Evolutionary conservation across 768 basidiomycete genomes (phyloP).

Genomic region (Fomitopsis pulvina): DNA sequence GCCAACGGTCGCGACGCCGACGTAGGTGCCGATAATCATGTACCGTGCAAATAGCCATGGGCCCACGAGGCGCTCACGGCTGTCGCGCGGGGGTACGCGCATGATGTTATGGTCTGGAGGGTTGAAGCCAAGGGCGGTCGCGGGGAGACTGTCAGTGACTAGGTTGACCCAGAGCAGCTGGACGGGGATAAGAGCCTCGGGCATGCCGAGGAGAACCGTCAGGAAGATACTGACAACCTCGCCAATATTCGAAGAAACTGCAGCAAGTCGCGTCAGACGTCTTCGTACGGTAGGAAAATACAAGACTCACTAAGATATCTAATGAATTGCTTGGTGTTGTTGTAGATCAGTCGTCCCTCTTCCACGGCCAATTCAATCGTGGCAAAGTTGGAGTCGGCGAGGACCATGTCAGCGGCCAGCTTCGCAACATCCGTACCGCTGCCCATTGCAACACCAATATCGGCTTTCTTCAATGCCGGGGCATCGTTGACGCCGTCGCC

Average conservation of each 20-base stretch:
- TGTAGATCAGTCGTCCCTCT: constrained; percentile 96
- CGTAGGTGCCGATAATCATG: constrained; percentile 88
- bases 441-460: constrained; percentile 99
- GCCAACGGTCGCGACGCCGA: constrained; percentile 91
- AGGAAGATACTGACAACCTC: constrained; percentile 97
- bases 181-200: constrained; percentile 96
- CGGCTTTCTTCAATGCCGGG: constrained; percentile 92
- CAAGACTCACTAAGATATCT: constrained; percentile 82
- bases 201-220: constrained; percentile 96
- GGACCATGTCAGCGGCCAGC: constrained; percentile 96
- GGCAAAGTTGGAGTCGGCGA: constrained; percentile 95
- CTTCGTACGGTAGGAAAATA: neutral
- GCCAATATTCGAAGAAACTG: constrained; percentile 94
- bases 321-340: constrained; percentile 99
- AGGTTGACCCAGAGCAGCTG: constrained; percentile 99
- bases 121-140: constrained; percentile 97
- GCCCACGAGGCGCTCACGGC: constrained; percentile 85
- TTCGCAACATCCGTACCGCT: constrained; percentile 99
- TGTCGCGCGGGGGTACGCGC: constrained; percentile 87
- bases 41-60: constrained; percentile 97
- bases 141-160: constrained; percentile 94
- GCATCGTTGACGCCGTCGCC: constrained; percentile 99
- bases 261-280: neutral
- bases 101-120: constrained; percentile 96
- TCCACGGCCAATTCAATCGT: constrained; percentile 96